Base-by-base conservation (phyloP, 1,139 yeast species). In the Saccharomyces hybrid region DNA sequence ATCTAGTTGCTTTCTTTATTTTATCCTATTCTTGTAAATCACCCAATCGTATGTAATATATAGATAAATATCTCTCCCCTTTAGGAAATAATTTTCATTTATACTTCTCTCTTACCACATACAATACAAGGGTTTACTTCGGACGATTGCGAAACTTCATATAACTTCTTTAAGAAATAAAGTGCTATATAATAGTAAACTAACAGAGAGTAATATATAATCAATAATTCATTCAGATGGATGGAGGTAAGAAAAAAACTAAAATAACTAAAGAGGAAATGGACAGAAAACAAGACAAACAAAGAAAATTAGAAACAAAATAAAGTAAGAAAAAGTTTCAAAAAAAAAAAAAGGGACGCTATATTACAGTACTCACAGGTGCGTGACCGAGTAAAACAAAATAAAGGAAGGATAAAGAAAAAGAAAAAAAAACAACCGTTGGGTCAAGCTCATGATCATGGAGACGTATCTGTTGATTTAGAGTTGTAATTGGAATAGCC, bases 401-500 rank as follows among this genome's bases (percentile, higher is more conserved):
- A 38, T 9, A 24, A 16, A 38, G 24, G 19, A 38, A 19, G 19
- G 12, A 38, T n/a, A 34, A 14, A 34, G 16, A 8, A 14, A 8
- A 4, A 9, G 14, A 14, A 34, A 34, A 9, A 9, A 34, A 14
- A 9, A 34, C 14, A 34, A 34, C 4, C 12, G 16, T n/a, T 14
- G 19, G 12, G 24, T 19, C 7, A 11, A 12, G 11, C 19, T 9
- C 5, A 38, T 11, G 26, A 38, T 38, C 44, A 19, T 19, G 4
- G 19, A 38, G 44, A 11, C 26, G 19, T 38, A 19, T 38, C 44
- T 38, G 26, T 19, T 38, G 44, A 9, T 19, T 19, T 38, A 19
- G 24, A 4, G 26, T 38, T 38, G 44, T 38, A 38, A 9, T 19
- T 38, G 26, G 44, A 38, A 26, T 27, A 49, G 61, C 34, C 63